Base-by-base conservation (phyloP, 2,329 filamentous ascomycete species). In the Monosporascus sp. region DNA sequence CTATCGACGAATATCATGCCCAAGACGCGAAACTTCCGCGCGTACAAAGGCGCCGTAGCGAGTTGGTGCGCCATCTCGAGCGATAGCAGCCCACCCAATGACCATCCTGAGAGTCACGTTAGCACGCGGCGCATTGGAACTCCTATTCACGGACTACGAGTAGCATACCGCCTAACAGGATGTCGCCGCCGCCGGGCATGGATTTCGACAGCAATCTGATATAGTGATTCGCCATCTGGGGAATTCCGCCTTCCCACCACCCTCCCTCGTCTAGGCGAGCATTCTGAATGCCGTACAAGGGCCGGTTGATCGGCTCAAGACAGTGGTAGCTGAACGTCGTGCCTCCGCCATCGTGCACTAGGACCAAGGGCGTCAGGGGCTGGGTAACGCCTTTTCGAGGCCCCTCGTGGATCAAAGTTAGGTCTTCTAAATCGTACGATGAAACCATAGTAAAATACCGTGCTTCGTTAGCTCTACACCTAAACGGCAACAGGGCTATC, bases 291-390 rank as follows among this genome's bases (percentile, higher is more conserved):
- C 74, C 81, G 56, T 78, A 82, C 38, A 82, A 65, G 18, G 70
- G 66, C 5, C 82, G 78, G 36, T 68, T 65, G 22, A 84, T 68
- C 1, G 70, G 61, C 18, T 75, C 72, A 4, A 85, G 70, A 56
- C 76, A 78, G 65, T 81, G 74, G 63, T 84, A 84, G 58, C 73
- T 74, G 61, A 81, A 83, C 2, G 75, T 77, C 2, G 81, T 84
- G 61, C 82, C 82, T 57, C 82, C 80, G 57, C 82, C 82, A 56
- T 85, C 82, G 66, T 85, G 82, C 39, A 84, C 69, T 44, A 85
- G 72, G 53, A 85, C 69, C 47, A 82, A 68, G 2, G 81, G 80
- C n/a, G 70, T 58, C 11, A 55, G 60, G 34, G 60, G 56, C 50
- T 51, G 55, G 39, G 49, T 44, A 3, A 57, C 52, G 47, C 56